These are phyloP conservation scores for Metrosideros polymorpha DNA, from an alignment of 441 rosid genomes.

Conservation along the genomic window DNA sequence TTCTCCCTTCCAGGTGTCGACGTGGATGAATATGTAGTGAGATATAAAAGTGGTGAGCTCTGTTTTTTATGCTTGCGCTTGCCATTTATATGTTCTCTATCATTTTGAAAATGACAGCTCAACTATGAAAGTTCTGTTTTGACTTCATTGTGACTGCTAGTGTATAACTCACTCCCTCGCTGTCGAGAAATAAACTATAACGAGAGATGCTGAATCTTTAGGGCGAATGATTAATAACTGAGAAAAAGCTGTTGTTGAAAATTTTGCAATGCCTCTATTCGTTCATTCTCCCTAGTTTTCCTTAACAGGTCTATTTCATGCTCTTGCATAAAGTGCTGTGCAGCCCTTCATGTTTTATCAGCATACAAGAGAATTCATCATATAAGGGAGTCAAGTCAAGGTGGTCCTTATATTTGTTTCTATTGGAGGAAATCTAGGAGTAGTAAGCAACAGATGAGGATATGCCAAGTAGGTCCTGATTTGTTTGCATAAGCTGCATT, in stretches of 20 bases:
- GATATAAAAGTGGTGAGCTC: slow-evolving; percentile 67
- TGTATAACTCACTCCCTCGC: background rate
- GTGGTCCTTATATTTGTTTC: background rate
- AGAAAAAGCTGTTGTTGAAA: background rate
- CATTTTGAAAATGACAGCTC: background rate
- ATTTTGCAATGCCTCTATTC: background rate
- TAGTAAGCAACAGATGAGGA: background rate
- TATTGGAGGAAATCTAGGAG: background rate
- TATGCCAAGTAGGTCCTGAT: background rate
- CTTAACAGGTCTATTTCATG: background rate
- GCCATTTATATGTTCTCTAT: background rate
- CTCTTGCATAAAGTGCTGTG: background rate
- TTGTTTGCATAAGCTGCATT: background rate
- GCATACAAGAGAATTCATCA: background rate
- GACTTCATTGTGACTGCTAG: background rate
- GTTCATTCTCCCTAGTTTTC: background rate
- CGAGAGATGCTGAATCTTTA: background rate
- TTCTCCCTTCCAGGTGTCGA: slow-evolving; percentile 94
- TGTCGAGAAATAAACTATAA: background rate
- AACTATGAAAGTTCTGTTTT: background rate
- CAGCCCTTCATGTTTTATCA: background rate
- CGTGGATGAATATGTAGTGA: slow-evolving; percentile 83
- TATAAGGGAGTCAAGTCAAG: background rate
- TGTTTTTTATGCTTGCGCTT: background rate
- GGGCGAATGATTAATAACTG: background rate